Evolutionary conservation across 2,329 filamentous ascomycete genomes (phyloP), one percentile per base, ranked within the genome.

Genomic region (Colletotrichum ledebouriae): DNA sequence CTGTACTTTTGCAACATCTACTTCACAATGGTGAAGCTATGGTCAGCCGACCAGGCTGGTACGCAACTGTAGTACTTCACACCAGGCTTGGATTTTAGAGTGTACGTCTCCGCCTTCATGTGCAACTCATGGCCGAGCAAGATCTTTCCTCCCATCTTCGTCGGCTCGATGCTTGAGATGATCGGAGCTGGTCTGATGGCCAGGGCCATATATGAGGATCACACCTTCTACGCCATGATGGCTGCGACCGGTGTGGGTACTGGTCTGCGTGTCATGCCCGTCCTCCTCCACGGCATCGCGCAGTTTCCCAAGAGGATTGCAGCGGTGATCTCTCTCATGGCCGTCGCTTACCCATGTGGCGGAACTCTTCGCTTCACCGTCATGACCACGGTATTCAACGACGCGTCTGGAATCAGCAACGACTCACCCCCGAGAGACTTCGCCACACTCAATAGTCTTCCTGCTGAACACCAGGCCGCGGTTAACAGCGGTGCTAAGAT

Each of bases 1-100:
- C 86, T 92, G 71, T 92, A 92, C 76, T 92, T 92, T 72, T 87
- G 90, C 71, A 87, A 87, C 15, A 84, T 92, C 17, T 92, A 91
- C 76, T 92, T 92, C 75, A 86, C 87, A 2, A 78, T 90, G 15
- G 89, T 91, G 4, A 76, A 77, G 72, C 78, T 78, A 70, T 58
- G 73, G 59, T 39, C 39, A 33, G 81, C 79, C 33, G 84, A 83
- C 25, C 73, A 85, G 56, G 83, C 88, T 1, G 88, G 88, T 3
- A 73, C 84, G 0, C 84, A 89, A 66, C 79, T 92, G 11, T 77
- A 92, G 1, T 91, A 86, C 75, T 92, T 89, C 72, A 83, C 89
- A 1, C 89, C 89, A 0, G 90, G 90, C 0, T 78, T 92, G 9
- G 89, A 80, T 3, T 83, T 77, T 2, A 90, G 90, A 46, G 86